Conservation (phyloP, 1,139 yeast genomes). For the Yamadazyma siamensis region DNA sequence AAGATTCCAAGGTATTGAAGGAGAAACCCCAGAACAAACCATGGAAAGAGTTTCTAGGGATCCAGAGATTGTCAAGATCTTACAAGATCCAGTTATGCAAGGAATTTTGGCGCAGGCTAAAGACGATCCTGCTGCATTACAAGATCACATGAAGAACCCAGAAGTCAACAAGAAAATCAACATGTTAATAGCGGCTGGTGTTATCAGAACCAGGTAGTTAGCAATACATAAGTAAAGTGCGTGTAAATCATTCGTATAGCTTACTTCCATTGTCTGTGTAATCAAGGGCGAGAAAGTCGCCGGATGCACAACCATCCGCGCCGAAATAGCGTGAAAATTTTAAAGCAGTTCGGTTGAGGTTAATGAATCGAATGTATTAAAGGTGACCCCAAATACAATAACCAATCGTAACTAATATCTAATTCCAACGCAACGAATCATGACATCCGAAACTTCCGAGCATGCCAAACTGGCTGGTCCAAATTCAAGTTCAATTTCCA, state of each 20-base stretch:
- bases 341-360: not conserved
- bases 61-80: slow-evolving; percentile 87
- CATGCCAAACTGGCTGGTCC: no score
- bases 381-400: not conserved
- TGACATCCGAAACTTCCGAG: no score
- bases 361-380: slow-evolving; percentile 1
- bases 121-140: slow-evolving; percentile 93
- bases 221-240: no score
- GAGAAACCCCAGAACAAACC: slow-evolving; percentile 94
- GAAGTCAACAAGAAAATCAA: slow-evolving; percentile 86
- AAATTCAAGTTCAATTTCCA: no score
- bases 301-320: no score
- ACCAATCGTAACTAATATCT: no score
- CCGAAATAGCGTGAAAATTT: slow-evolving; percentile 1
- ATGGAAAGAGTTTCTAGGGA: slow-evolving; percentile 88
- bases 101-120: slow-evolving; percentile 92
- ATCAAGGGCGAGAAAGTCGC: no score
- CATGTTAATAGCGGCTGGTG: slow-evolving; percentile 93
- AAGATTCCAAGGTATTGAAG: slow-evolving; percentile 77
- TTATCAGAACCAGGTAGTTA: slow-evolving; percentile 80
- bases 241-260: no score
- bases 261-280: no score
- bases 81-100: slow-evolving; percentile 97
- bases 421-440: no score
- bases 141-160: slow-evolving; percentile 97